Base-by-base conservation (phyloP, 768 basidiomycete genomes). In the Tephrocybe sp. region DNA sequence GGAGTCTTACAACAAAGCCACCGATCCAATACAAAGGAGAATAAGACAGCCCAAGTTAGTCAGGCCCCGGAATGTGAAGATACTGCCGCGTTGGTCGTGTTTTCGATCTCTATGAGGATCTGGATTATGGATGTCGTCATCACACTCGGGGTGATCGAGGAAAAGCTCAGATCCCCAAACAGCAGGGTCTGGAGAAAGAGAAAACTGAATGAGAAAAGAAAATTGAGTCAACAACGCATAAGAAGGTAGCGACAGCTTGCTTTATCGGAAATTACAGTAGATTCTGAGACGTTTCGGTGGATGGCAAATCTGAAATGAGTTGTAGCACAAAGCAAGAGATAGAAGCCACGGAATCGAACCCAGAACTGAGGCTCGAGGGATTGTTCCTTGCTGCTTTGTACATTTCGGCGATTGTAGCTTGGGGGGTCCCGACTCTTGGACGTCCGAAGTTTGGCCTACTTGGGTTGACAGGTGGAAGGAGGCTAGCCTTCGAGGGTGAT, bases 91-190 rank as follows among this genome's bases (percentile, higher is more conserved):
- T 34, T 64, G 65, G 58, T 85, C 82, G 36, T 74, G 71, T 48
- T 78, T 79, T 51, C 76, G 65, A 58, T 85, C 84, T 30, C 85
- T 75, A 32, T 74, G 74, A 10, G 85, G 84, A 60, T 87, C 84
- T 2, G 85, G 84, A 57, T 85, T 85, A 62, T 89, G 86, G n/a
- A 89, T 75, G 49, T 76, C 76, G 64, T 89, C 86, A 53, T 89
- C 86, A 13, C 78, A 69, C 63, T 89, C 86, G 4, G 73, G 64
- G 47, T 76, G 69, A 53, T 74, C 74, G 34, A 76, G 76, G 6
- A 80, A 81, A 52, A 87, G 68, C 56, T 85, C 79, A 31, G 85
- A 78, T 1, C 85, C 86, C 88, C 88, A 90, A 0, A 75, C 79
- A 12, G 75, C 68, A 3, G 88, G 88, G 66, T 89, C 87, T 1